Evolutionary conservation across 805 yeast genomes (phyloP).

Genomic region (Ogataea philodendri): DNA sequence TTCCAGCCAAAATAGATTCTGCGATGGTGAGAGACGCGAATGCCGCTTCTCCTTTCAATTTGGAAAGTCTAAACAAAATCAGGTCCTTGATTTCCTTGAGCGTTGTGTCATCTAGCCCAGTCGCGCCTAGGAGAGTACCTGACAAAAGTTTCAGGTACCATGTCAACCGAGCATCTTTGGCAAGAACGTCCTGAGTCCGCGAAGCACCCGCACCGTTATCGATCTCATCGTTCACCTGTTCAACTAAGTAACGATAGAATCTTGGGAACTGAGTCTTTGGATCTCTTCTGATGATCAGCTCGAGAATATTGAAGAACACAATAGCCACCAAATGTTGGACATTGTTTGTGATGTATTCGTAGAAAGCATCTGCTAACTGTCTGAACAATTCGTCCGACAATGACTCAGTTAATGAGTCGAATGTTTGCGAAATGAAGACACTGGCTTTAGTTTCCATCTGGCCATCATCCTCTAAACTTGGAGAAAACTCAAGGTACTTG

Average conservation of each 20-base stretch:
- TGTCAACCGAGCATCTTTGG: conserved; percentile 74
- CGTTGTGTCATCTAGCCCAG: conserved; percentile 44
- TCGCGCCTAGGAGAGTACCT: conserved; percentile 69
- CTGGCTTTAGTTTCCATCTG: conserved; percentile 52
- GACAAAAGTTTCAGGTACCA: conserved; percentile 70
- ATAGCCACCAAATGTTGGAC: conserved; percentile 61
- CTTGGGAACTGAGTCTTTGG: conserved; percentile 46
- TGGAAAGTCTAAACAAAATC: conserved; percentile 43
- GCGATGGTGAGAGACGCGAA: conserved; percentile 58
- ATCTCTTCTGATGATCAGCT: conserved; percentile 65
- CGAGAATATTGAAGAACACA: conserved; percentile 68
- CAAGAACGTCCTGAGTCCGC: conserved; percentile 62
- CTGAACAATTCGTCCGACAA: conserved; percentile 55
- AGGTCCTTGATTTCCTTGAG: conserved; percentile 47
- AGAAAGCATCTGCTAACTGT: conserved; percentile 44
- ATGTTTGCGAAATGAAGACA: conserved; percentile 35
- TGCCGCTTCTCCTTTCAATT: conserved; percentile 56
- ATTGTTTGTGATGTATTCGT: conserved; percentile 58
- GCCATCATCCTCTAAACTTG: conserved; percentile 52
- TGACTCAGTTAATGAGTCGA: conserved; percentile 55
- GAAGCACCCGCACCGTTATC: conserved; percentile 81
- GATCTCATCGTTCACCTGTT: conserved; percentile 62
- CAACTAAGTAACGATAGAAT: conserved; percentile 44
- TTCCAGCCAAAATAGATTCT: conserved; percentile 58
- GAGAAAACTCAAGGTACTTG: conserved; percentile 63